A percentile compares a stretch with the other conserved stretches of the same genome.
phyloP scores from a whole-genome alignment of 495 filamentous ascomycete species.

The Annulohypoxylon bovei region DNA sequence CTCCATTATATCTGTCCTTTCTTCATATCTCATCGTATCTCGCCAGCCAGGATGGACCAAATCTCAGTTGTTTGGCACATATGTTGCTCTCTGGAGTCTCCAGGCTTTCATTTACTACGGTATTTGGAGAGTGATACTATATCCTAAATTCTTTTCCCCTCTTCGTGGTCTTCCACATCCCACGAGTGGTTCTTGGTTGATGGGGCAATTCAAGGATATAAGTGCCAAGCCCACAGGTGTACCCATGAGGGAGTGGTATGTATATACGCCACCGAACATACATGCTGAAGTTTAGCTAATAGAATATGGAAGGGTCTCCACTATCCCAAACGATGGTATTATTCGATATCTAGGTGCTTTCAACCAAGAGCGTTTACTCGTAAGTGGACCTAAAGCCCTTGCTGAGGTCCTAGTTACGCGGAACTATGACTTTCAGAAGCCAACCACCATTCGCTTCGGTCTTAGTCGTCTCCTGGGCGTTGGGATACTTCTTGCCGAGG shows the following conservation, averaged over 20 bases:
- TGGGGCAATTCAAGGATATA: conserved; percentile 68
- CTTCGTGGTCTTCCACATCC: conserved; percentile 70
- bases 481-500: conserved; percentile 84
- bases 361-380: conserved; percentile 75
- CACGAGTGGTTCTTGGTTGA: conserved; percentile 52
- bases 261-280: neutral
- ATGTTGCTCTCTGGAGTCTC: conserved; percentile 36
- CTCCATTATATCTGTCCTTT: conserved; percentile 39
- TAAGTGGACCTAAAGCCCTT: conserved; percentile 72
- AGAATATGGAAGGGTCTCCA: conserved; percentile 62
- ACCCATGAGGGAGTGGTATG: conserved; percentile 69
- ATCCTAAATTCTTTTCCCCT: conserved; percentile 78
- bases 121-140: conserved; percentile 68
- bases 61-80: conserved; percentile 36
- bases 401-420: conserved; percentile 74
- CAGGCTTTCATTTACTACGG: conserved; percentile 45
- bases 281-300: conserved; percentile 2
- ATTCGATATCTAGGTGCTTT: conserved; percentile 77
- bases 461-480: conserved; percentile 75
- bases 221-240: conserved; percentile 66
- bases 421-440: conserved; percentile 84
- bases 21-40: conserved; percentile 49
- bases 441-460: conserved; percentile 60
- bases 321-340: conserved; percentile 85
- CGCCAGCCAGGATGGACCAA: conserved; percentile 42